Evolutionary conservation across 2,329 filamentous ascomycete species (phyloP), one percentile per base, ranked within the genome.

Genomic region (Pleurostoma richardsiae): DNA sequence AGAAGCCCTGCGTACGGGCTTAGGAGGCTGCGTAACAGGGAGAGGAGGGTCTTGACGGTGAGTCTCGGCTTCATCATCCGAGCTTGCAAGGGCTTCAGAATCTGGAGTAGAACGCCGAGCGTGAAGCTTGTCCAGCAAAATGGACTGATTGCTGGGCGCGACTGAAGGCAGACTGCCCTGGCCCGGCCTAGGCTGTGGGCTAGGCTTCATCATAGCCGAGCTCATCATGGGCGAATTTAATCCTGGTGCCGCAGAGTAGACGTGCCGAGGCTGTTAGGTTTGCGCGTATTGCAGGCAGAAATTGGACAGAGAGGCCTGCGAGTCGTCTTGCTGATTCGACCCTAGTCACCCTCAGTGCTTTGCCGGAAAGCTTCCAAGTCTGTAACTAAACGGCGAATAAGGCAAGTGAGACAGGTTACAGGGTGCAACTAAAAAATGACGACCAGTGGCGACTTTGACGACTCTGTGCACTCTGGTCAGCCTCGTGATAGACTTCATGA

Each of bases 61-160:
- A 61, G 82, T 76, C 50, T 96, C 87, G 48, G 74, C 78, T 66
- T 99, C 94, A 64, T 97, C 94, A 65, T 97, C 94, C 10, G 91
- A 96, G 55, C 92, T 97, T 44, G 87, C 90, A 49, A 97, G 73
- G 44, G 89, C 92, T 63, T 97, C 92, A 4, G 91, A 96, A 62
- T 97, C 94, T 27, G 92, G 92, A 2, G 92, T 96, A 6, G 90
- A 90, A 45, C 88, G 86, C 57, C 91, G 82, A 47, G 84, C 78
- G 58, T 88, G 86, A 43, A 86, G 75, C 64, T 90, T 94, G 43
- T 92, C 88, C 31, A 89, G 74, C 42, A 88, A 70, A 38, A 85
- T 71, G 38, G 82, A 81, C 49, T 86, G 82, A 57, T 74, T 85
- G 56, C 68, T 81, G 27, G 80, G 72, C 45, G 77, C 65, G 52